A percentile compares a stretch with the other conserved stretches of the same genome.
These are phyloP conservation scores for Xylaria palmicola DNA, from an alignment of 495 filamentous ascomycete genomes.

Conservation along the genomic window DNA sequence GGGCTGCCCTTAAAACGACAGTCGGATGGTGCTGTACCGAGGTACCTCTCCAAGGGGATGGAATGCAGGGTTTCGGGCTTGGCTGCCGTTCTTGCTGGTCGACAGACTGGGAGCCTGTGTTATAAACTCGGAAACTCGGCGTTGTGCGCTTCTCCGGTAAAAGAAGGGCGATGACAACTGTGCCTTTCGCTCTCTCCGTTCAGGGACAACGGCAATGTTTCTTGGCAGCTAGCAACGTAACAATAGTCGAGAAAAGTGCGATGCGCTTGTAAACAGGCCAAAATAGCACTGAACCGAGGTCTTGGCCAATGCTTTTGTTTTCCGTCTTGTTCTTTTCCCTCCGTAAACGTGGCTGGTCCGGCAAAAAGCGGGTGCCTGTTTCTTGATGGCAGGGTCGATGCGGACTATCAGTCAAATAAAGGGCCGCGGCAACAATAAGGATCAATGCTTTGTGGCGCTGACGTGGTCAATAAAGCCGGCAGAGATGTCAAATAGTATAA, in stretches of 20 bases:
- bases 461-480: conserved; percentile 13
- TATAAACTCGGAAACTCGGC: conserved; percentile 7
- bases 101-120: too few species aligned
- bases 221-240: not conserved
- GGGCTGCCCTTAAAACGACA: conserved; percentile 7
- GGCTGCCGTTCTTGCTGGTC: conserved; percentile 2
- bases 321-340: not conserved
- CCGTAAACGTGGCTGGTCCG: not conserved
- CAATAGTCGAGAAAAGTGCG: not conserved
- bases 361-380: conserved; percentile 3
- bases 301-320: conserved; percentile 1
- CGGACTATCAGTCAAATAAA: conserved; percentile 9
- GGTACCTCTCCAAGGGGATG: conserved; percentile 8
- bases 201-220: not conserved
- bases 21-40: conserved; percentile 10
- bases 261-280: not conserved
- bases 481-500: conserved; percentile 9
- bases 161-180: conserved; percentile 2
- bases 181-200: conserved; percentile 10
- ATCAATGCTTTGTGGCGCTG: conserved; percentile 7
- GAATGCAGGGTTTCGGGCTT: conserved; percentile 12
- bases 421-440: not conserved
- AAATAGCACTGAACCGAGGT: conserved; percentile 3
- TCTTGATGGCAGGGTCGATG: not conserved
- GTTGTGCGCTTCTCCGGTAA: not conserved